Base-by-base conservation (phyloP, 805 yeast species). In the Metschnikowia vanudenii region DNA sequence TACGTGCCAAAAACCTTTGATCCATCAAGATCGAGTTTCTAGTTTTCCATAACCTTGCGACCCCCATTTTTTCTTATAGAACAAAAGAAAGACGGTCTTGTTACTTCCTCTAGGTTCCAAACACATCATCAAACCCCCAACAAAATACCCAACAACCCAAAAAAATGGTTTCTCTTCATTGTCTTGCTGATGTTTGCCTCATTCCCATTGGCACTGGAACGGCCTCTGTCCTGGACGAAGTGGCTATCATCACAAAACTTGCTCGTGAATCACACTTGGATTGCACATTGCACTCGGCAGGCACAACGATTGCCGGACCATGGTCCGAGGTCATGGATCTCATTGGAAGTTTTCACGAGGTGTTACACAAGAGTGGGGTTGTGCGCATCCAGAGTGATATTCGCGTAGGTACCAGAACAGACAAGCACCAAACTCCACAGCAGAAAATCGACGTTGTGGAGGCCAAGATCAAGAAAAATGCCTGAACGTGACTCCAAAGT, bases 241-340 rank as follows among this genome's bases (percentile, higher is more conserved):
- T 89, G 36, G 82, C 95, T 7, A 73, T 77, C 39, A 81, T 85
- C 34, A 92, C 89, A 51, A 69, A 76, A 22, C 64, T 80, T 44
- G 82, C 89, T 20, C 73, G 84, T 47, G 73, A 73, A 19, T 79
- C 86, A 26, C 83, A 79, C 2, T 68, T 89, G 45, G 74, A 81
- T 41, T 81, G 84, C 51, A 81, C 87, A 1, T 69, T 89, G 49
- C 97, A 89, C 65, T 85, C 95, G 55, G 97, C 97, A 2, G 97
- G 97, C 3, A 89, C 96, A 6, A 88, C 96, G 1, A 82, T 85
- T 55, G 85, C 86, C 57, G 97, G 97, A 1, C 90, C 89, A n/a
- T 90, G 96, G 96, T 81, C 82, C 58, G 90, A 85, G 45, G 96
- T 90, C 1, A 84, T 82, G 81, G 79, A 74, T 29, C 67, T 88